phyloP scores from a whole-genome alignment of 495 filamentous ascomycete species.

The Echria macrotheca region DNA sequence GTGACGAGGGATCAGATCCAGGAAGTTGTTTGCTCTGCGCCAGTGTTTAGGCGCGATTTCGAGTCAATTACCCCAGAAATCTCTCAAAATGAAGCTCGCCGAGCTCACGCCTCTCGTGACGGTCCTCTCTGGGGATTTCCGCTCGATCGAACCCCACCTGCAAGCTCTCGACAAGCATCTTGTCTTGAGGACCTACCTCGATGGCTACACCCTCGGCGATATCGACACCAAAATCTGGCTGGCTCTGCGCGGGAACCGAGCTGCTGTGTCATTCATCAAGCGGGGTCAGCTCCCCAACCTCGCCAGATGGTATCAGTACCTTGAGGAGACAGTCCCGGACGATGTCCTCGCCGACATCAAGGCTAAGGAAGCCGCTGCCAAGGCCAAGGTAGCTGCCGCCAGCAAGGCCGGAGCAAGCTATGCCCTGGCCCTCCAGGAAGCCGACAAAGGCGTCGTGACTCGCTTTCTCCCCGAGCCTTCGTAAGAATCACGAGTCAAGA shows the following conservation, averaged over 20 bases:
- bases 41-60: too few species aligned
- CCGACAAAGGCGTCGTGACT: slow-evolving; percentile 88
- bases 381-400: slow-evolving; percentile 64
- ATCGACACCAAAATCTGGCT: slow-evolving; percentile 81
- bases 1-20: background rate
- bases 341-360: slow-evolving; percentile 54
- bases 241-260: slow-evolving; percentile 79
- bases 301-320: slow-evolving; percentile 79
- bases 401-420: slow-evolving; percentile 84
- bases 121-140: slow-evolving; percentile 64
- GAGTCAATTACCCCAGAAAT: too few species aligned
- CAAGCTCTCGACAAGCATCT: slow-evolving; percentile 80
- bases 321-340: slow-evolving; percentile 76
- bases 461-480: slow-evolving; percentile 96
- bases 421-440: slow-evolving; percentile 80
- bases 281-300: slow-evolving; percentile 73
- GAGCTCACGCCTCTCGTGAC: slow-evolving; percentile 44
- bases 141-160: slow-evolving; percentile 68
- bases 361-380: slow-evolving; percentile 56
- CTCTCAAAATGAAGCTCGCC: slow-evolving; percentile 42
- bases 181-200: slow-evolving; percentile 52
- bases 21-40: too few species aligned
- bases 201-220: slow-evolving; percentile 73
- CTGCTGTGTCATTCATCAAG: slow-evolving; percentile 73
- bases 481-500: slow-evolving; percentile 38